Evolutionary conservation across 2,329 filamentous ascomycete genomes (phyloP), one percentile per base, ranked within the genome.

Genomic region (Scortechinia acanthostroma): DNA sequence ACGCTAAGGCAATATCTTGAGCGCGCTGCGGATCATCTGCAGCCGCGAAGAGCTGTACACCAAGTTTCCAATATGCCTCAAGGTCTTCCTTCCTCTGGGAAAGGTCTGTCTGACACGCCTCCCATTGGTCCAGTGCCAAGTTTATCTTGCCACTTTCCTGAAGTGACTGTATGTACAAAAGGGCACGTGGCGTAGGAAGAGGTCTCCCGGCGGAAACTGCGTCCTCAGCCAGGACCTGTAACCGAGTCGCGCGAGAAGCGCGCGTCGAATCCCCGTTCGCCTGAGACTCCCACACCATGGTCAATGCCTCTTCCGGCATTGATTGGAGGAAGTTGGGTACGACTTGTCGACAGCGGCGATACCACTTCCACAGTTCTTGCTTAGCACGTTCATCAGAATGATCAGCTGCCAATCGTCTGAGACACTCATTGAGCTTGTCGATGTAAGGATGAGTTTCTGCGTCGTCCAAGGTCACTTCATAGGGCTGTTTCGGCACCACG

Each of bases 41-140:
- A 5, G 68, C 61, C 4, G 71, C 68, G 55, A 75, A 68, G 35
- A 80, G 61, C 35, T 61, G 66, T 13, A 74, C 66, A 4, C 76
- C 76, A 6, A 71, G 55, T 48, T 66, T 61, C 67, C 56, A 76
- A 51, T 67, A 64, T 52, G 59, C 51, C 49, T 65, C 57, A 20
- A 61, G 47, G 33, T 63, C 60, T 21, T 61, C 55, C 45, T 40
- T 20, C 40, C 62, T 61, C 14, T 55, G 55, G 44, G 54, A 58
- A 35, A 68, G 49, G 13, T 54, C 51, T 3, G 53, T 46, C 48
- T 62, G 57, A 19, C 63, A 59, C 43, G 57, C 54, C 51, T 70
- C 61, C 70, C 70, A 74, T 28, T 64, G 53, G 21, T 63, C 56
- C 19, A 70, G 49, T 1, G 69, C 69, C 45, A 59, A 53, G 21